Conservation (phyloP, 2,329 filamentous ascomycete species). For the Hirsutella thompsonii region DNA sequence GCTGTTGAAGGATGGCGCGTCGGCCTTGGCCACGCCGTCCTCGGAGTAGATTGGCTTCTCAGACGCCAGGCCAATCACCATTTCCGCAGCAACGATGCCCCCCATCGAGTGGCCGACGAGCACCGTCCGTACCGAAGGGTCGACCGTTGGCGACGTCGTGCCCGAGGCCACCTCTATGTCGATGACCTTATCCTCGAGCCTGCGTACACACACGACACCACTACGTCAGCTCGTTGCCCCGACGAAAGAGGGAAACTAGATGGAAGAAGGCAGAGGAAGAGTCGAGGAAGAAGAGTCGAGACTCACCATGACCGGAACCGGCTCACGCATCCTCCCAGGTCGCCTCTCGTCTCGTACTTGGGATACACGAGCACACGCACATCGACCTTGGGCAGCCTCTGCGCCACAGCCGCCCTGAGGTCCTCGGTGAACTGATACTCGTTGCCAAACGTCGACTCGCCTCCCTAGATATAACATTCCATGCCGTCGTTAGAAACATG, state of each 20-base stretch:
- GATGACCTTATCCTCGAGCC: slow-evolving; percentile 84
- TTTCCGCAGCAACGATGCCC: slow-evolving; percentile 88
- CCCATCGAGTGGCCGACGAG: slow-evolving; percentile 84
- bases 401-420: slow-evolving; percentile 49
- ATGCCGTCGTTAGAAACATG: too few relatives aligned
- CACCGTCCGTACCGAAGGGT: slow-evolving; percentile 71
- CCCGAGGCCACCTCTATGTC: slow-evolving; percentile 78
- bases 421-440: slow-evolving; percentile 57
- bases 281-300: not conserved
- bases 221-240: too few relatives aligned
- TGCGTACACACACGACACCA: slow-evolving; percentile 22
- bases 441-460: slow-evolving; percentile 62
- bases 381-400: slow-evolving; percentile 54
- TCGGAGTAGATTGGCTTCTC: slow-evolving; percentile 39
- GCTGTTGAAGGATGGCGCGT: slow-evolving; percentile 29
- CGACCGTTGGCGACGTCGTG: slow-evolving; percentile 72
- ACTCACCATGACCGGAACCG: slow-evolving; percentile 61
- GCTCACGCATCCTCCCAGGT: slow-evolving; percentile 56
- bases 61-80: slow-evolving; percentile 57
- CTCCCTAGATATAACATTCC: slow-evolving; percentile 47
- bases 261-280: too few relatives aligned
- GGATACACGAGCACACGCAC: slow-evolving; percentile 63
- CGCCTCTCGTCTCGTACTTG: slow-evolving; percentile 69
- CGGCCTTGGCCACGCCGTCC: slow-evolving; percentile 24
- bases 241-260: too few relatives aligned